Conservation (phyloP, 164 flowering plant species). For the Liriodendron chinense region DNA sequence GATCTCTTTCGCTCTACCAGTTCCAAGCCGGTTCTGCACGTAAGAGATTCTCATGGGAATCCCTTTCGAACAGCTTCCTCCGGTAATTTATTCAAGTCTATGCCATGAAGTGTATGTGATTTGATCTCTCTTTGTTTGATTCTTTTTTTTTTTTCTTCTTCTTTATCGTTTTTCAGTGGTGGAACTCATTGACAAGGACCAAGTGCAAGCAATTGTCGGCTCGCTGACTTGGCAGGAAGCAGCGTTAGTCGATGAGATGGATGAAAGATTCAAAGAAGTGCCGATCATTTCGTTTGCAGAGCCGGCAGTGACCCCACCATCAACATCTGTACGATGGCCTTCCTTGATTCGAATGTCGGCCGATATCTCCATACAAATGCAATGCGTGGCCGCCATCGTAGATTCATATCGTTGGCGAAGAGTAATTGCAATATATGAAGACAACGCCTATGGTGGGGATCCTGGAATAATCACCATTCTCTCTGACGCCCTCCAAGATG, state of each 20-base stretch:
- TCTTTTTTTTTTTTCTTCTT: too few species aligned
- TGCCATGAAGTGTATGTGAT: too few species aligned
- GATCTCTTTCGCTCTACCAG: constrained; percentile 15
- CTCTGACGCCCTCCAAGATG: constrained; percentile 7
- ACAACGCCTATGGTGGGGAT: constrained; percentile 24
- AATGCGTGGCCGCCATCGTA: constrained; percentile 34
- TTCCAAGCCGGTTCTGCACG: constrained; percentile 15
- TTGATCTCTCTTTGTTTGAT: too few species aligned
- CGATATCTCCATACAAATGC: constrained; percentile 23
- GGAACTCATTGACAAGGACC: constrained; percentile 23
- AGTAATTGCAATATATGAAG: constrained; percentile 38
- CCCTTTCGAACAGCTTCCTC: constrained; percentile 28
- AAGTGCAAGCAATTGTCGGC: constrained; percentile 33
- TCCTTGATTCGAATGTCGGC: constrained; percentile 28
- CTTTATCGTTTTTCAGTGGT: constrained; percentile 23
- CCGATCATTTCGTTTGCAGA: constrained; percentile 37
- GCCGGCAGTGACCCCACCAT: constrained; percentile 16
- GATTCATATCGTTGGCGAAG: constrained; percentile 30
- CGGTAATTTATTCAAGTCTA: constrained; percentile 15
- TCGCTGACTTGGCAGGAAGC: constrained; percentile 29
- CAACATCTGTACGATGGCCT: constrained; percentile 30
- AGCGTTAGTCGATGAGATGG: constrained; percentile 24
- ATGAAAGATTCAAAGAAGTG: constrained; percentile 25
- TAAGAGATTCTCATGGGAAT: constrained; percentile 13
- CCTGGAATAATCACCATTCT: constrained; percentile 20